These are phyloP conservation scores for Cyphellophora attinorum DNA, from an alignment of 2,329 filamentous ascomycete genomes.

Conservation along the genomic window DNA sequence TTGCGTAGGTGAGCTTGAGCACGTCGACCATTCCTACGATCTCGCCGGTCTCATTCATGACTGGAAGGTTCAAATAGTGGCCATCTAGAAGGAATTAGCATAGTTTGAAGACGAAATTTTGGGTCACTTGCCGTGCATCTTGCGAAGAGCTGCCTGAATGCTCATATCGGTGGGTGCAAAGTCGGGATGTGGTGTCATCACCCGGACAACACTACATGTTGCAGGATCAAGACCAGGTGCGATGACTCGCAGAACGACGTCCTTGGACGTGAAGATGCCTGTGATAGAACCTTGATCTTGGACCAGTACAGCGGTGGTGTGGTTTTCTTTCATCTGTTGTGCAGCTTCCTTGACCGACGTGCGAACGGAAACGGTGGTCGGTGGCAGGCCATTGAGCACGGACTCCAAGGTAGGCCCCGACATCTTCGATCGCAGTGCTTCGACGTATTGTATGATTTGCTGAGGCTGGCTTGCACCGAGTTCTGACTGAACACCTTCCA, in stretches of 20 bases:
- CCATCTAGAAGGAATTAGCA: conserved; percentile 53
- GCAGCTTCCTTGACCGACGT: conserved; percentile 96
- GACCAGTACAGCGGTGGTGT: conserved; percentile 90
- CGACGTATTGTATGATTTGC: conserved; percentile 98
- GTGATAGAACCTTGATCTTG: conserved; percentile 96
- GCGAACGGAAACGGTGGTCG: conserved; percentile 87
- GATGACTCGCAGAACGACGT: conserved; percentile 95
- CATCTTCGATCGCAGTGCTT: conserved; percentile 92
- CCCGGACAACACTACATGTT: conserved; percentile 93
- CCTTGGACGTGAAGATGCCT: conserved; percentile 98
- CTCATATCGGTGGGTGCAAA: conserved; percentile 99
- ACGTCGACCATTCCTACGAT: conserved; percentile 99
- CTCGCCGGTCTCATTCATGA: conserved; percentile 95
- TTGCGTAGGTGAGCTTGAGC: conserved; percentile 94
- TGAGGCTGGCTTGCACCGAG: conserved; percentile 91
- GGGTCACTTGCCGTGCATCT: conserved; percentile 94
- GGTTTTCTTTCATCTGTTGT: conserved; percentile 95
- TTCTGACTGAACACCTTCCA: conserved; percentile 96
- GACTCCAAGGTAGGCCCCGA: conserved; percentile 93
- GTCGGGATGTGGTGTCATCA: conserved; percentile 98
- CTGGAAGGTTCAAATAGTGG: conserved; percentile 93
- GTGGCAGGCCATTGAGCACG: conserved; percentile 82
- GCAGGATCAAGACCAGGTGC: conserved; percentile 87
- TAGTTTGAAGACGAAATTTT: conserved; percentile 4
- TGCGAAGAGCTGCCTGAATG: conserved; percentile 92